These are phyloP conservation scores for Xylaria curta DNA, from an alignment of 495 filamentous ascomycete genomes.

Conservation along the genomic window DNA sequence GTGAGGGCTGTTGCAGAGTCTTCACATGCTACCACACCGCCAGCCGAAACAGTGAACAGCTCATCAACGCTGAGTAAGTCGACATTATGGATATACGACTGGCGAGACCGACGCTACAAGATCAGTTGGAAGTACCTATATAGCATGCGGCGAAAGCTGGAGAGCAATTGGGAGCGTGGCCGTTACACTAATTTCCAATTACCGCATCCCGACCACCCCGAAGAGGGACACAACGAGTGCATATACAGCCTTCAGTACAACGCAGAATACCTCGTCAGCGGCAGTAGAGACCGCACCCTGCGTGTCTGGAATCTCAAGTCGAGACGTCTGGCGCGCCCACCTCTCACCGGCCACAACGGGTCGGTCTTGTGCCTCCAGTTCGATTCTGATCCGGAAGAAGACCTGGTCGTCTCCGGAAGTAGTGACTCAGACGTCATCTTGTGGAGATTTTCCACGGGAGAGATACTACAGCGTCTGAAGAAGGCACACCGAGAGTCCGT, in stretches of 20 bases:
- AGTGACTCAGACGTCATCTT: conserved; percentile 89
- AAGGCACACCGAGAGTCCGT: conserved; percentile 88
- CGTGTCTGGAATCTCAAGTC: conserved; percentile 91
- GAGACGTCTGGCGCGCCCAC: conserved; percentile 71
- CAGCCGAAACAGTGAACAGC: conserved; percentile 35
- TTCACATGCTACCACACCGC: conserved; percentile 34
- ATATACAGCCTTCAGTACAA: conserved; percentile 94
- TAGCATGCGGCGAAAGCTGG: conserved; percentile 81
- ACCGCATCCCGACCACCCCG: conserved; percentile 77
- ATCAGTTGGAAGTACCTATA: conserved; percentile 88
- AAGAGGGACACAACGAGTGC: conserved; percentile 89
- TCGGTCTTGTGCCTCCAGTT: conserved; percentile 97
- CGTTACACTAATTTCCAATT: conserved; percentile 86
- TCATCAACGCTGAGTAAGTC: conserved; percentile 40
- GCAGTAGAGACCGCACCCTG: conserved; percentile 85
- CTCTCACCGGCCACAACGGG: conserved; percentile 77
- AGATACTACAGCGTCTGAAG: conserved; percentile 72
- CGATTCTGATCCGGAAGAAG: conserved; percentile 87
- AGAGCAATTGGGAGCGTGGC: conserved; percentile 89
- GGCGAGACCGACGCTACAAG: conserved; percentile 53
- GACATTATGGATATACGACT: conserved; percentile 51
- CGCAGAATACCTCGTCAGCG: conserved; percentile 86
- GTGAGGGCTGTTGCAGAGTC: conserved; percentile 36
- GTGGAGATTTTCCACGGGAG: conserved; percentile 91
- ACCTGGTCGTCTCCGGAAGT: conserved; percentile 91